Percentiles rank a stretch among this genome's conserved stretches.
phyloP scores from a whole-genome alignment of 164 flowering plant species.

The Houttuynia cordata region DNA sequence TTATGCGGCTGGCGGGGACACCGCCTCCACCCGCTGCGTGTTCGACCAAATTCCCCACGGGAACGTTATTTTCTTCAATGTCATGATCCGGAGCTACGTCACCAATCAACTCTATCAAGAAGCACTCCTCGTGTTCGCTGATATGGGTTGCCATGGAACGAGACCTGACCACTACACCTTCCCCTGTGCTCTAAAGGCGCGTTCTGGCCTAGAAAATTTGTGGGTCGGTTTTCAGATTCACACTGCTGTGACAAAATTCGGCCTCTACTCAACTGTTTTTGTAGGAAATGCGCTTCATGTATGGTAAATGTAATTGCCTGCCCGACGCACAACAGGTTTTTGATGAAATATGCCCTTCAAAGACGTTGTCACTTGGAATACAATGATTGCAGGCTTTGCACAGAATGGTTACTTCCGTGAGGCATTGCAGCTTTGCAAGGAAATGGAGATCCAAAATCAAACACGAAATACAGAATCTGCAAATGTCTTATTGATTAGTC shows the following conservation, averaged over 20 bases:
- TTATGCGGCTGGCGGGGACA: slow-evolving; percentile 3
- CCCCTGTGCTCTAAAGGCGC: slow-evolving; percentile 11
- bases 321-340: slow-evolving; percentile 4
- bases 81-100: slow-evolving; percentile 13
- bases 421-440: slow-evolving; percentile 11
- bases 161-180: slow-evolving; percentile 10
- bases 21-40: slow-evolving; percentile 2
- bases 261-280: slow-evolving; percentile 4
- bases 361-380: slow-evolving; percentile 8
- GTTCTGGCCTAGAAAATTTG: slow-evolving; percentile 8
- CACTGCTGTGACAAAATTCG: slow-evolving; percentile 1
- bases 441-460: slow-evolving; percentile 2
- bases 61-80: slow-evolving; percentile 8
- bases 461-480: slow-evolving; percentile 4
- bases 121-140: slow-evolving; percentile 2
- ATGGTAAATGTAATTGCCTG: slow-evolving; percentile 6
- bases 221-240: slow-evolving; percentile 8
- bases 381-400: slow-evolving; percentile 8
- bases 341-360: slow-evolving; percentile 3
- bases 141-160: slow-evolving; percentile 2
- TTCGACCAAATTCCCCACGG: slow-evolving; percentile 6
- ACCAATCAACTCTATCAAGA: slow-evolving; percentile 8
- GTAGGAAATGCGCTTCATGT: slow-evolving; percentile 8
- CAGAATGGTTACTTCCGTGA: slow-evolving; percentile 8
- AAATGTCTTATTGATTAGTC: background rate